A percentile compares a stretch with the other conserved stretches of the same genome.
These are phyloP conservation scores for Dryas alaskensis DNA, from an alignment of 306 rosid species.

Conservation along the genomic window DNA sequence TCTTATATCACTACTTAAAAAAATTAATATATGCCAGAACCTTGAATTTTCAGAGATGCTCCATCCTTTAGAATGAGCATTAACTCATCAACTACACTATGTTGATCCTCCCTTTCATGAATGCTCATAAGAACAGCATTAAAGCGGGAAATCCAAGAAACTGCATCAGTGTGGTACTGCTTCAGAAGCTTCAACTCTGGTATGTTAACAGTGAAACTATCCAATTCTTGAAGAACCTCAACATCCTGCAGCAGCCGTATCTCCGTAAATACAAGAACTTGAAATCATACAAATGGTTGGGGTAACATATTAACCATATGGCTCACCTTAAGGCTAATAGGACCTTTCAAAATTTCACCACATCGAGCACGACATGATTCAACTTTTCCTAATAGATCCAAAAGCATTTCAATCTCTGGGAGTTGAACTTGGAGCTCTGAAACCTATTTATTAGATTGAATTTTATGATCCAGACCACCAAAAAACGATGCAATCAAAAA, in stretches of 20 bases:
- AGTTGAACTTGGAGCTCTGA: constrained; percentile 60
- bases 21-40: constrained; percentile 31
- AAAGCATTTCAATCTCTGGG: constrained; percentile 61
- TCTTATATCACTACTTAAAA: neutral
- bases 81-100: constrained; percentile 57
- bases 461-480: constrained; percentile 2
- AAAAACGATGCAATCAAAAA: neutral
- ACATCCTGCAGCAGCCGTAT: constrained; percentile 56
- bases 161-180: constrained; percentile 60
- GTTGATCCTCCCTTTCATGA: constrained; percentile 55
- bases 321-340: constrained; percentile 69
- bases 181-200: constrained; percentile 74
- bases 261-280: constrained; percentile 26
- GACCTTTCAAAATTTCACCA: constrained; percentile 53
- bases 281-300: constrained; percentile 11
- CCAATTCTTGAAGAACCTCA: constrained; percentile 63
- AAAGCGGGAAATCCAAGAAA: constrained; percentile 60
- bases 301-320: constrained; percentile 13
- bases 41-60: constrained; percentile 76
- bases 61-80: constrained; percentile 56
- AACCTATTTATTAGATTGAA: constrained; percentile 45
- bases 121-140: constrained; percentile 47
- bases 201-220: constrained; percentile 49
- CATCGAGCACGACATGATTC: constrained; percentile 62
- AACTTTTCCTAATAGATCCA: constrained; percentile 55